Evolutionary conservation across 345 rosid genomes (phyloP), one percentile per base, ranked within the genome.

Genomic region (Capsella bursapastoris): DNA sequence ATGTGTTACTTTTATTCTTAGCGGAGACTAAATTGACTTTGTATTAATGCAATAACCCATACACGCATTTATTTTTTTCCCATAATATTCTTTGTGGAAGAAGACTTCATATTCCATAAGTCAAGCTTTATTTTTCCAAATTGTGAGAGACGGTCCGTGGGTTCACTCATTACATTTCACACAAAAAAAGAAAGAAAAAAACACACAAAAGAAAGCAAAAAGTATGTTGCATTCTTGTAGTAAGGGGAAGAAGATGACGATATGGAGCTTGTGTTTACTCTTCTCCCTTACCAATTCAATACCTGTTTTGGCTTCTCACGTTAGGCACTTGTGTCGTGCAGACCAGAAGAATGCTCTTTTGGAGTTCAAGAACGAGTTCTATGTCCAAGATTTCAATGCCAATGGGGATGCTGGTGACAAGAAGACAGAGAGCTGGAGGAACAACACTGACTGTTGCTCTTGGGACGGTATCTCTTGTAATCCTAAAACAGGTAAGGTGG

Each of bases 401-500:
- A 3, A n/a, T n/a, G 37, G 41, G 57, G 15, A 5, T 11, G 15
- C 1, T 45, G 8, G 2, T 62, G 58, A 38, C 28, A 28, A 31
- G 35, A 52, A 72, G 72, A 57, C 44, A 47, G 25, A 66, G 43
- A 12, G 2, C 2, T 66, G 78, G 78, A 58, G 3, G 22, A 45
- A 64, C 47, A 73, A 44, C 29, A 61, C 41, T 11, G 64, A 73
- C 32, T 73, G 70, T 0, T 73, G 77, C 31, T 53, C 64, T 15
- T 73, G 77, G 71, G 56, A 15, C 9, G 82, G 82, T 6, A 12
- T 79, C 57, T 37, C 10, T 18, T 79, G 78, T 74, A 41, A 79
- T 53, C 25, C 4, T 1, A 56, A 44, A 38, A 60, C 79, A 0
- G 67, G 78, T 5, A 8, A 37, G 0, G 82, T 79, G 0, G 56